These are phyloP conservation scores for Dovyalis caffra DNA, from an alignment of 345 rosid genomes.

Conservation along the genomic window DNA sequence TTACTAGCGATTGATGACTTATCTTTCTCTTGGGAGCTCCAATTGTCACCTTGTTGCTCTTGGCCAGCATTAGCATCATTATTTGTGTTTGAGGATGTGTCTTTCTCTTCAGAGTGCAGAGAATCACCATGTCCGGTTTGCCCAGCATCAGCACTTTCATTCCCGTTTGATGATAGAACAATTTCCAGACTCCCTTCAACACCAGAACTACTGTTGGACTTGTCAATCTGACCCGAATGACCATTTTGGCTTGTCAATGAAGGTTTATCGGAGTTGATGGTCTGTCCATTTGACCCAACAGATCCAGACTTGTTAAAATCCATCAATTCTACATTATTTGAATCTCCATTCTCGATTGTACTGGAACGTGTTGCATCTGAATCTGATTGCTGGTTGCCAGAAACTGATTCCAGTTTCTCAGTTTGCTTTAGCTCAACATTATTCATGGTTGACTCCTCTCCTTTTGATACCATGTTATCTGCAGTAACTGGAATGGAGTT, in stretches of 20 bases:
- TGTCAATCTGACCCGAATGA: slow-evolving; percentile 17
- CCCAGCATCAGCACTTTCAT: slow-evolving; percentile 29
- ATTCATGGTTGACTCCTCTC: slow-evolving; percentile 28
- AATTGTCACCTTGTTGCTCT: slow-evolving; percentile 22
- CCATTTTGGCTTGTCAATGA: slow-evolving; percentile 7
- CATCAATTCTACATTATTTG: slow-evolving; percentile 30
- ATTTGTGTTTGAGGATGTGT: slow-evolving; percentile 16
- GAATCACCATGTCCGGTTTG: slow-evolving; percentile 29
- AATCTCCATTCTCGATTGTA: slow-evolving; percentile 34
- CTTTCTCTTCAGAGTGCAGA: slow-evolving; percentile 27
- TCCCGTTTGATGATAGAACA: slow-evolving; percentile 20
- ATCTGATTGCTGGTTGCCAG: slow-evolving; percentile 46
- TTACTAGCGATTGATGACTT: slow-evolving; percentile 9
- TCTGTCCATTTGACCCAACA: slow-evolving; percentile 25
- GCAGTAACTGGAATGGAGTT: slow-evolving; percentile 4
- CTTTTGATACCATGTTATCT: slow-evolving; percentile 16
- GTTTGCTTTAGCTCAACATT: slow-evolving; percentile 38
- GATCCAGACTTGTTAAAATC: slow-evolving; percentile 26
- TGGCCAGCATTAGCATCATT: slow-evolving; percentile 22
- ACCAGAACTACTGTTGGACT: slow-evolving; percentile 18
- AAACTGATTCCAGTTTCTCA: slow-evolving; percentile 42
- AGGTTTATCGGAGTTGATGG: slow-evolving; percentile 9
- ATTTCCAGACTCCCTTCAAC: slow-evolving; percentile 26
- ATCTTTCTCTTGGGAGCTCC: slow-evolving; percentile 21
- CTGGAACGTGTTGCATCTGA: slow-evolving; percentile 33